Evolutionary conservation across 2,329 filamentous ascomycete genomes (phyloP).

Genomic region (Colletotrichum orbiculare): DNA sequence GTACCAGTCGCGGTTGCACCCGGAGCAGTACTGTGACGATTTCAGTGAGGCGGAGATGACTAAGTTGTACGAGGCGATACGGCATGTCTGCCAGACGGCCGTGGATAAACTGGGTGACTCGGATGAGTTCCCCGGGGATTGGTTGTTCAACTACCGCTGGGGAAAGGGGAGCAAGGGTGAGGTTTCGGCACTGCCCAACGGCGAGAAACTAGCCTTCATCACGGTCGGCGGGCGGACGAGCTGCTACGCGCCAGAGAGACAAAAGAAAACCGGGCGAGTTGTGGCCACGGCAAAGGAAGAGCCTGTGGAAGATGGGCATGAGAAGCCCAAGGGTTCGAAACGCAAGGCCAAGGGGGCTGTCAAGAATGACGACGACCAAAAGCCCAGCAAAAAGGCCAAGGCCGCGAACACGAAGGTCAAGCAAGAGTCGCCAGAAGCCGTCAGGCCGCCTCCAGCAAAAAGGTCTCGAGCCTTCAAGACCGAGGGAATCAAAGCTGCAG

Average conservation of each 20-base stretch:
- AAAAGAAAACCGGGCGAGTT: constrained; percentile 77
- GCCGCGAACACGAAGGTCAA: constrained; percentile 37
- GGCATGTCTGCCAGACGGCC: constrained; percentile 83
- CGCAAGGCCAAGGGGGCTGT: constrained; percentile 42
- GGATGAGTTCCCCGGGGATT: constrained; percentile 84
- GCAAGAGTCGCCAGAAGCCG: constrained; percentile 25
- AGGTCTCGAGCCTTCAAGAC: constrained; percentile 42
- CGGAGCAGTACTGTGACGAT: constrained; percentile 91
- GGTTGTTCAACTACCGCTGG: constrained; percentile 92
- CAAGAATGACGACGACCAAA: constrained; percentile 42
- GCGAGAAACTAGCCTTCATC: constrained; percentile 85
- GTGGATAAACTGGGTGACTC: constrained; percentile 85
- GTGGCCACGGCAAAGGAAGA: constrained; percentile 57
- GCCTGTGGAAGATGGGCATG: constrained; percentile 46
- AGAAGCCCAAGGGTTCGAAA: constrained; percentile 16
- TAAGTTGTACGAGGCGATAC: constrained; percentile 76
- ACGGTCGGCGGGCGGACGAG: constrained; percentile 93
- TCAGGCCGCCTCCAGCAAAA: constrained; percentile 36
- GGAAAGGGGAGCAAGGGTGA: constrained; percentile 84
- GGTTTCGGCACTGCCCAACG: constrained; percentile 77
- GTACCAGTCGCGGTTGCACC: constrained; percentile 89
- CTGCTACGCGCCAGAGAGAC: constrained; percentile 84
- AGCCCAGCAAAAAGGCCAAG: constrained; percentile 44
- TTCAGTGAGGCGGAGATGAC: constrained; percentile 78
- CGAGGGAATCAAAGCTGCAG: constrained; percentile 30